Percentiles rank a stretch among this genome's conserved stretches.
phyloP scores from a whole-genome alignment of 352 stramenopile species.

The Phytophthora citrophthora region DNA sequence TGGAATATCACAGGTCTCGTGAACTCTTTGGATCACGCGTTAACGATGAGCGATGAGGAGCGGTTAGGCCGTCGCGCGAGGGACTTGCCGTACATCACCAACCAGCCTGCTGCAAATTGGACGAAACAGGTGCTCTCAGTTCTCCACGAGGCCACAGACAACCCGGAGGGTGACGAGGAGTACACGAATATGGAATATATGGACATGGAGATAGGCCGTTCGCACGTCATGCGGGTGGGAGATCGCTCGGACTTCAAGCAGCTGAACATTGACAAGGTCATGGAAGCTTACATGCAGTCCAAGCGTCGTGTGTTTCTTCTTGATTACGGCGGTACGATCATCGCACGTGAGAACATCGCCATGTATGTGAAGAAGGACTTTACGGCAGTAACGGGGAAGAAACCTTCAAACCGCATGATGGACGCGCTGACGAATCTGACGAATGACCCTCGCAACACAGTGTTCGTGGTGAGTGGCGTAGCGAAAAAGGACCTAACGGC shows the following conservation, averaged over 20 bases:
- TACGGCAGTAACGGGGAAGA: slow-evolving; percentile 93
- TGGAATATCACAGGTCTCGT: slow-evolving; percentile 96
- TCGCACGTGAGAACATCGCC: slow-evolving; percentile 89
- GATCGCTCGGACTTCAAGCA: slow-evolving; percentile 83
- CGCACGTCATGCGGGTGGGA: slow-evolving; percentile 71
- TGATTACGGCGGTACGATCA: slow-evolving; percentile 98
- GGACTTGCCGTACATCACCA: slow-evolving; percentile 97
- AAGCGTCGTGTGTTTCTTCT: slow-evolving; percentile 95
- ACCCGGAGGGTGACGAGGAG: slow-evolving; percentile 71
- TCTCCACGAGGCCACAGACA: slow-evolving; percentile 83
- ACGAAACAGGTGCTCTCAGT: slow-evolving; percentile 95
- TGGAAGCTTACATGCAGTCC: slow-evolving; percentile 86
- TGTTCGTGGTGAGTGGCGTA: slow-evolving; percentile 98
- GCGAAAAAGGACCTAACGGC: slow-evolving; percentile 91
- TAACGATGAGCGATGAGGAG: slow-evolving; percentile 93
- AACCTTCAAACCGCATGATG: slow-evolving; percentile 89
- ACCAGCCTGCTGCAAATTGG: slow-evolving; percentile 93
- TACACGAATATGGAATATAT: slow-evolving; percentile 91
- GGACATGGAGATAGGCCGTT: slow-evolving; percentile 80
- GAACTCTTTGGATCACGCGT: slow-evolving; percentile 92
- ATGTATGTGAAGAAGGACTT: slow-evolving; percentile 98
- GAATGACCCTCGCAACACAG: slow-evolving; percentile 92
- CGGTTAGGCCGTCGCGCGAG: slow-evolving; percentile 89
- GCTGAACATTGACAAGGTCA: slow-evolving; percentile 82
- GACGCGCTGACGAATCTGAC: slow-evolving; percentile 90